Conservation (phyloP, 129 eudicot species). For the Escallonia rubra region DNA sequence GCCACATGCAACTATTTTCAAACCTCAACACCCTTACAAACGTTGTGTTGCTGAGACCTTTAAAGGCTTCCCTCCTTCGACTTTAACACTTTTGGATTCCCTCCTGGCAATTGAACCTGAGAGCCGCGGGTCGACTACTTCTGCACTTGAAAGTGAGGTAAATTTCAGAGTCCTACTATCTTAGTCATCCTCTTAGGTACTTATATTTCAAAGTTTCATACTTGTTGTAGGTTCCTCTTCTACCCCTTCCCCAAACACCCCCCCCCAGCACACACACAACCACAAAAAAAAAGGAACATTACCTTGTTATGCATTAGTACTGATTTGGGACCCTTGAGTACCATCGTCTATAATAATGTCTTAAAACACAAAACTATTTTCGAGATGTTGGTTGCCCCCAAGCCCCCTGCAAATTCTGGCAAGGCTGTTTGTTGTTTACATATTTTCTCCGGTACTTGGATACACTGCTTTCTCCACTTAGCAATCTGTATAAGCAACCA, state of each 20-base stretch:
- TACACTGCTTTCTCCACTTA: too few species aligned
- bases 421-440: too few species aligned
- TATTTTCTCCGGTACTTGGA: too few species aligned
- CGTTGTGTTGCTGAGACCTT: slow-evolving; percentile 54
- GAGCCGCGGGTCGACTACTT: slow-evolving; percentile 51
- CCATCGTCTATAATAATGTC: too few species aligned
- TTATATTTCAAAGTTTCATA: neutral
- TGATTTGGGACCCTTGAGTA: neutral
- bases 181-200: neutral
- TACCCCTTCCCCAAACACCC: too few species aligned
- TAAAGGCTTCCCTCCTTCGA: slow-evolving; percentile 56
- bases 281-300: too few species aligned
- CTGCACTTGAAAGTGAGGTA: slow-evolving; percentile 68
- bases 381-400: too few species aligned
- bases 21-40: slow-evolving; percentile 55
- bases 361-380: too few species aligned
- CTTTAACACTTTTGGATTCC: slow-evolving; percentile 48
- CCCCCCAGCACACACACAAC: too few species aligned
- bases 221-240: neutral
- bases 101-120: slow-evolving; percentile 72
- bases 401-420: too few species aligned
- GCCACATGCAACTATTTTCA: slow-evolving; percentile 61
- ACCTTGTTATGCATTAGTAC: too few species aligned
- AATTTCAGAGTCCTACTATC: neutral
- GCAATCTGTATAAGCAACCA: too few species aligned